Conservation (phyloP, 148 eudicot genomes). For the Rhododendron molle region DNA sequence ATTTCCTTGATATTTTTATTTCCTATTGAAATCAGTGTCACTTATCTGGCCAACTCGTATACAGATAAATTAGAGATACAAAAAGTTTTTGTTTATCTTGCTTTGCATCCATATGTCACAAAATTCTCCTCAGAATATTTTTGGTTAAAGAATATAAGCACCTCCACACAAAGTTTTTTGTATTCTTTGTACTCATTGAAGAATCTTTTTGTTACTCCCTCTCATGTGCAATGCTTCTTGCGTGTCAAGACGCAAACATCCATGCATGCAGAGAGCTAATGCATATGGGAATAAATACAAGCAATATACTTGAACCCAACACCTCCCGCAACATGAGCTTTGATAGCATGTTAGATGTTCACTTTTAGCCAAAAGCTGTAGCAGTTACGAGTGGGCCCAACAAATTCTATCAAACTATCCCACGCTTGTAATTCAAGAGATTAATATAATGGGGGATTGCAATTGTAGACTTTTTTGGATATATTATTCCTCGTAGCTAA, state of each 20-base stretch:
- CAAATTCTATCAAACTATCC: neutral
- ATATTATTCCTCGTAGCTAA: neutral
- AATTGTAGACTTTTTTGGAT: neutral
- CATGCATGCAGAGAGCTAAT: neutral
- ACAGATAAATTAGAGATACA: neutral
- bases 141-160: neutral
- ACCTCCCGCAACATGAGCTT: neutral
- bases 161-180: neutral
- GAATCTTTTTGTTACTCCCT: neutral
- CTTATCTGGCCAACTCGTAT: neutral
- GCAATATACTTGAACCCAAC: neutral
- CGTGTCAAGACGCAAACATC: neutral
- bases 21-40: neutral
- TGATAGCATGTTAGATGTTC: neutral
- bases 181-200: neutral
- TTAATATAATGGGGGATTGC: neutral
- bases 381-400: neutral
- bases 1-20: conserved; percentile 6
- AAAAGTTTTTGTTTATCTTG: neutral
- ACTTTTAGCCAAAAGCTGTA: neutral
- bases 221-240: neutral
- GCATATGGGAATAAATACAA: neutral
- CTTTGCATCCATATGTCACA: neutral
- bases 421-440: neutral
- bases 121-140: neutral